Evolutionary conservation across 2,329 filamentous ascomycete species (phyloP).

Genomic region (Meredithiella fracta): DNA sequence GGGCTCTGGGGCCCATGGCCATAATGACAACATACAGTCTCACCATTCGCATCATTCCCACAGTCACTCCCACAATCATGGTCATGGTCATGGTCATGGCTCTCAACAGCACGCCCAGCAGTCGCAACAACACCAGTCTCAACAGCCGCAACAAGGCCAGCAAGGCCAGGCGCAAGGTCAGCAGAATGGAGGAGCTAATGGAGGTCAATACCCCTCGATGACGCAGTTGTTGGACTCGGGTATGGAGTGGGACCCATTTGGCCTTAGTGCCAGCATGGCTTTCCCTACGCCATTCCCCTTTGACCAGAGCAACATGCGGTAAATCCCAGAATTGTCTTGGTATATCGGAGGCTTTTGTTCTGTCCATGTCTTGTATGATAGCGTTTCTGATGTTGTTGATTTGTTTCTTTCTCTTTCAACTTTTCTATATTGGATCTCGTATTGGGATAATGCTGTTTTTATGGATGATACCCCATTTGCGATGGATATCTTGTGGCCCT

Average conservation of each 20-base stretch:
- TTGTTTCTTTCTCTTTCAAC: background rate
- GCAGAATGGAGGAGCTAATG: slow-evolving; percentile 16
- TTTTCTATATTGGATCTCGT: background rate
- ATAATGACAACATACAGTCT: slow-evolving; percentile 2
- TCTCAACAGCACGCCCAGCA: slow-evolving; percentile 17
- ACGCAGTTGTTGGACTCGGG: slow-evolving; percentile 56
- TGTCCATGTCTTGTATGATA: background rate
- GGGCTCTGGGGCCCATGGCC: slow-evolving; percentile 21
- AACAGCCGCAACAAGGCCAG: slow-evolving; percentile 16
- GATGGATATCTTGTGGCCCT: background rate
- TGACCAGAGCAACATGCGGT: slow-evolving; percentile 41
- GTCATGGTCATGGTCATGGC: slow-evolving; percentile 18
- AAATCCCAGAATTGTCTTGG: slow-evolving; percentile 14
- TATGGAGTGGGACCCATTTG: slow-evolving; percentile 85
- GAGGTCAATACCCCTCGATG: slow-evolving; percentile 42
- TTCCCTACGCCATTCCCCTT: slow-evolving; percentile 75
- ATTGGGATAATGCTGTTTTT: background rate
- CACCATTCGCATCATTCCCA: slow-evolving; percentile 22
- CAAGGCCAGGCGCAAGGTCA: too few relatives aligned
- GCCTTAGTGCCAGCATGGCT: slow-evolving; percentile 84
- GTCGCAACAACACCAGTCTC: slow-evolving; percentile 20
- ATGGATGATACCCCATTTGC: background rate
- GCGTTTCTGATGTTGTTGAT: background rate
- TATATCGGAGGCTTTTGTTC: too few relatives aligned
- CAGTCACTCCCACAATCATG: slow-evolving; percentile 22